Evolutionary conservation across 805 yeast species (phyloP), one percentile per base, ranked within the genome.

Genomic region (Trichomonascus vanleenenianus): DNA sequence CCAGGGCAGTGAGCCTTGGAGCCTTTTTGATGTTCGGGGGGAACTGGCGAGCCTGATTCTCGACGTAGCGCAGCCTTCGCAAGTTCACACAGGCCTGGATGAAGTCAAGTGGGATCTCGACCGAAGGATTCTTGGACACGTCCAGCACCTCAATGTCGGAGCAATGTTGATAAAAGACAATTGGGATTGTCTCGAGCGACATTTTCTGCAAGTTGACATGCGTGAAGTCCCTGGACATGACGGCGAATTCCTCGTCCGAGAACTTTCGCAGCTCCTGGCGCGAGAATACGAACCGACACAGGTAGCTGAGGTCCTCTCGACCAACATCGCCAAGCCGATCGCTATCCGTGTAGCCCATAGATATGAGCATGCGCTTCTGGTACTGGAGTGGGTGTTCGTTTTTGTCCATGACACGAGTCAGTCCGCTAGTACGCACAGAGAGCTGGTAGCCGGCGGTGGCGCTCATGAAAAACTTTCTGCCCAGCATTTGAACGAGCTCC

Each of bases 91-190:
- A 85, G 19, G 83, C 64, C 59, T 87, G 95, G 56, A 89, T 79
- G 60, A 89, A 89, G 58, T 88, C 96, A 45, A 78, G 66, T 0
- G 97, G 95, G 30, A 89, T 68, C 48, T 80, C 78, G 44, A 91
- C 81, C 14, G 94, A 83, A 3, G 96, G 95, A 60, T 89, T 89
- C 51, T 83, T 78, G 2, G 94, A 83, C 7, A 87, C 86, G 62
- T 89, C 91, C 50, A 89, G 70, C 50, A 81, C 73, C 54, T 83
- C 84, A 47, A 89, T 86, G 50, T 85, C 91, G 46, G 81, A 75
- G 0, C 95, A 85, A 49, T 79, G 85, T 54, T 79, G 84, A 59
- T 83, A 87, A 51, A 89, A 76, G 25, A 83, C 73, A 44, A 86
- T 83, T 0, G 97, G 97, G 6, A 91, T 84, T 15, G 86, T 85